Evolutionary conservation across 2,329 filamentous ascomycete genomes (phyloP), one percentile per base, ranked within the genome.

Genomic region (Echinosphaeria canescens): DNA sequence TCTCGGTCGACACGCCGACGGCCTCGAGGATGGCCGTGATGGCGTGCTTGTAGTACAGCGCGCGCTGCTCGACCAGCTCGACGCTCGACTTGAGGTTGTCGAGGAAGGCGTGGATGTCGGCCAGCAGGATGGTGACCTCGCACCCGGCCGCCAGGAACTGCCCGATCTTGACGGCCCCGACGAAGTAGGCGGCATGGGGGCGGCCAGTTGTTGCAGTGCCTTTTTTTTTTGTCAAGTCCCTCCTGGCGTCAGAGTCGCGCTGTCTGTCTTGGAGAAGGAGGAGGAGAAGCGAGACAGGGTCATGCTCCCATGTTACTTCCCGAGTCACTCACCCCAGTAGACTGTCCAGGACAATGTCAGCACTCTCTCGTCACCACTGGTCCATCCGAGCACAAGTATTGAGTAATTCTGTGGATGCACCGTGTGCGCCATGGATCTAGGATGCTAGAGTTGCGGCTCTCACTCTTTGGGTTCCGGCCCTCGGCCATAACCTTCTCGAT

Each of bases 141-240:
- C 81, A 92, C 20, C 75, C 82, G 16, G 85, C 82, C 19, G 68
- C 63, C 18, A 93, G 67, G 41, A 91, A 70, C 46, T 93, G 75
- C 22, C 81, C 82, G 34, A 93, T 75, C 51, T 93, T 93, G 43
- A 91, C 67, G 38, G 76, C 74, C 5, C 82, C 74, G 4, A 88
- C 75, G 34, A 91, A 79, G 60, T 92, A 92, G 38, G 80, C 84
- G 45, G 70, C 78, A 49, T 93, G 84, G 29, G 82, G 82, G 32
- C 73, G 63, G n/a, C 81, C 34, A 1, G 81, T 90, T 11, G 80
- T 81, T 12, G 79, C 78, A 22, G 75, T 85, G 23, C 75, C 66
- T 66, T 27, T 31, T 68, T 45, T 71, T 75, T 27, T 79, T 61
- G 28, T 70, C 65, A 25, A 73, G 62, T 28, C 79, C 71, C 45